Evolutionary conservation across 2,329 filamentous ascomycete species (phyloP), one percentile per base, ranked within the genome.

Genomic region (Fusarium acutatum): DNA sequence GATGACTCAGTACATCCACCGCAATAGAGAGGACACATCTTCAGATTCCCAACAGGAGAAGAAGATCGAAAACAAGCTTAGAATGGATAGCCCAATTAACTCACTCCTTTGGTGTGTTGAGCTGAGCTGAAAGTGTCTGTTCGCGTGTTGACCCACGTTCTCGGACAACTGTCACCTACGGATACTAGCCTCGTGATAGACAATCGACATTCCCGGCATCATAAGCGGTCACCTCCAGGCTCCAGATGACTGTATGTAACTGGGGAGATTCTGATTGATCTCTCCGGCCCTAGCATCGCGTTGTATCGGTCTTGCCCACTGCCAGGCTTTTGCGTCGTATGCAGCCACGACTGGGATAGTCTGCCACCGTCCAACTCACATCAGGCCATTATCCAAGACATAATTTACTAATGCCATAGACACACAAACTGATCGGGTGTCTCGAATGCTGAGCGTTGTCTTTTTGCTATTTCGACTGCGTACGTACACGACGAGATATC

Each of bases 291-390:
- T 68, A 54, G 37, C 59, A 67, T 67, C 68, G 60, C 62, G 50
- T 65, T 66, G 60, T 64, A 47, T 69, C 72, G 59, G 54, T 63
- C 67, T 60, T 67, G 67, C 64, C 70, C 62, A 58, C 69, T 54
- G 64, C 24, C 54, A 47, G 54, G 64, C 63, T 59, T 59, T 53
- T 76, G 54, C 54, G 65, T 74, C 57, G 69, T 66, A 75, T 77
- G 75, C 73, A 77, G 74, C 75, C 74, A 77, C 74, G 58, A 64
- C 69, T 67, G 56, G 65, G 75, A 76, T 78, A 37, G 59, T 64
- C 58, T 69, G 71, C 62, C 61, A 71, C 67, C 59, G 60, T 52
- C 69, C 50, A 62, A 65, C 32, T 71, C 72, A 67, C 61, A 78
- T 77, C 76, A 78, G 76, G 67, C 75, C 76, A 78, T 71, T 35